Conservation (phyloP, 371 early-diverging fungal genomes). For the Syncephalastrum monosporum region DNA sequence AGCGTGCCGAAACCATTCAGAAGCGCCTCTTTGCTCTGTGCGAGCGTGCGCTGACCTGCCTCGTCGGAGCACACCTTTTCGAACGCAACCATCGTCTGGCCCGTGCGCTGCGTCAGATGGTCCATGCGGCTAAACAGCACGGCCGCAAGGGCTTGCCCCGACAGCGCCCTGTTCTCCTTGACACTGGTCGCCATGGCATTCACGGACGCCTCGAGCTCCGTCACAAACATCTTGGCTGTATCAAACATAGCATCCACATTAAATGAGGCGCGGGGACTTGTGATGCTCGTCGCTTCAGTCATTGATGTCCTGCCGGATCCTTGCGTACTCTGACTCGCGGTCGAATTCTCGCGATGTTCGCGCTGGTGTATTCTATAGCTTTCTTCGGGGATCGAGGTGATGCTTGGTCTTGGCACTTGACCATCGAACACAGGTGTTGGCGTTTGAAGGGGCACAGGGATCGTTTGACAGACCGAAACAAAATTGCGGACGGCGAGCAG, state of each 20-base stretch:
- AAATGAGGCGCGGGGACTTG: constrained; percentile 1
- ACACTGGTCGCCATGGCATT: constrained; percentile 25
- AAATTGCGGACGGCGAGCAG: constrained; percentile 26
- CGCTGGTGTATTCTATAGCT: neutral
- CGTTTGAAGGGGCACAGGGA: constrained; percentile 13
- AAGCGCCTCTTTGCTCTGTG: constrained; percentile 35
- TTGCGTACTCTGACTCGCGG: constrained; percentile 6
- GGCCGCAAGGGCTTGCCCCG: constrained; percentile 20
- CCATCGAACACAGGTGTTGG: too few relatives aligned
- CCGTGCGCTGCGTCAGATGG: constrained; percentile 34
- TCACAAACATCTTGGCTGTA: constrained; percentile 21
- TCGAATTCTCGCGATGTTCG: constrained; percentile 10
- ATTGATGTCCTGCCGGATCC: neutral
- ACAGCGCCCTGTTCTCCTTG: constrained; percentile 4
- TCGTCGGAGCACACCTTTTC: constrained; percentile 28
- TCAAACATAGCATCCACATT: constrained; percentile 19
- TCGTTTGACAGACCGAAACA: constrained; percentile 29
- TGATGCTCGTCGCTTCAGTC: constrained; percentile 2
- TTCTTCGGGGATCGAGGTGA: constrained; percentile 8
- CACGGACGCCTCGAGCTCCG: constrained; percentile 26
- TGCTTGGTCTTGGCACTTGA: neutral
- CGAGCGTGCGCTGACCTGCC: constrained; percentile 1
- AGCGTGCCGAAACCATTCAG: constrained; percentile 64
- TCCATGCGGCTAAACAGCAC: constrained; percentile 52
- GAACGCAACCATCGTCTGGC: constrained; percentile 28